Base-by-base conservation (phyloP, 106 monocot genomes). In the Xerophyta viscosa region DNA sequence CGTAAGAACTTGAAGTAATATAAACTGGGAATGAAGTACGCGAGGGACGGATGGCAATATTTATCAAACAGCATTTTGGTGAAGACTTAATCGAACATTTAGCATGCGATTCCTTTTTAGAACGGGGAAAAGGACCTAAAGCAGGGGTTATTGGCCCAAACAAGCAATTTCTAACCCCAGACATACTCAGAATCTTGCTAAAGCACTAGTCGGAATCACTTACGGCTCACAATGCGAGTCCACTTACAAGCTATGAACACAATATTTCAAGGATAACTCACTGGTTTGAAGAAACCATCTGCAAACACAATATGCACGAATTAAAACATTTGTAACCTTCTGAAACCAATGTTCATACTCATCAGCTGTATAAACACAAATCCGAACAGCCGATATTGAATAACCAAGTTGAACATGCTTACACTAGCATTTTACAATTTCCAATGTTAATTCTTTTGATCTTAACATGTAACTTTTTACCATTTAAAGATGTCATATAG, bases 201-300 rank as follows among this genome's bases (percentile, higher is more conserved):
- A 36, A 48, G 24, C 37, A 27, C 23, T 41, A n/a, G n/a, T 23
- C 27, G 27, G 25, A 29, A 68, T 83, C 73, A 90, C 89, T 39
- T 39, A 39, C 39, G 10, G 6, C 13, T 12, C 15, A 12, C 15
- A 39, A 3, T 2, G 3, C 15, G 39, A 3, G 39, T 15, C 15
- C 39, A 39, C 10, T 39, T 39, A 39, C 39, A 7, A 39, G 15
- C 13, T 39, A 39, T 3, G 11, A 39, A 15, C 39, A 39, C 2
- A 39, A 2, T 15, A 7, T 39, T 12, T 15, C n/a, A n/a, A n/a
- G n/a, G n/a, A n/a, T n/a, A n/a, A n/a, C n/a, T n/a, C n/a, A n/a
- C n/a, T n/a, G n/a, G n/a, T n/a, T n/a, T n/a, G n/a, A n/a, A n/a
- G n/a, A n/a, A n/a, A n/a, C n/a, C n/a, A n/a, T n/a, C n/a, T n/a